Base-by-base conservation (phyloP, 257 asterid genomes). In the Nicotiana benthamiana region DNA sequence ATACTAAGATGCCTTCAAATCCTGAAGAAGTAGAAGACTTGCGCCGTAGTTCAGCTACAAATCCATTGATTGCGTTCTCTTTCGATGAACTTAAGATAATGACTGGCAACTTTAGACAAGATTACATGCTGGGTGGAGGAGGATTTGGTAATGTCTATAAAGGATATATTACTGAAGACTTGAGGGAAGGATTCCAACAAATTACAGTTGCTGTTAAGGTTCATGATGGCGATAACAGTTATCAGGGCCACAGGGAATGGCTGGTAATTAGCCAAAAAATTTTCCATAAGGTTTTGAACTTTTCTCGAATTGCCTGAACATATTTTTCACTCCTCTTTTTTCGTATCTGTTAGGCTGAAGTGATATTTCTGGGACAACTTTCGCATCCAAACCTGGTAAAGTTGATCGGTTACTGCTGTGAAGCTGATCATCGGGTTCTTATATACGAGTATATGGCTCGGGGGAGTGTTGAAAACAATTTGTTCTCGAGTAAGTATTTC, bases 161-260 rank as follows among this genome's bases (percentile, higher is more conserved):
- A 86, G 99, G 99, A 9, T 90, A 83, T 83, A 74, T 93, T 80
- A 68, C 91, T 6, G 91, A 87, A 53, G 93, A 88, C 52, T 66
- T 85, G 53, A 85, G 81, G 77, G 79, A 85, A 20, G 96, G 90
- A 34, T 81, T 87, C 28, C 82, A 89, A 52, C 80, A 93, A 13
- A 82, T 80, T 83, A 83, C 96, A 0, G 99, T 95, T 17, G 98
- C 98, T 75, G 97, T 91, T 74, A 95, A 95, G 89, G 98, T 95
- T 86, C 99, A 95, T 77, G 94, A 91, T 54, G 97, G 98, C 66
- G 97, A 91, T 77, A 93, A 93, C 77, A 95, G 99, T 70, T 83
- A 83, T 87, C 98, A 95, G 89, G 99, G 99, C 52, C 99, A 95
- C 82, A 85, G 98, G 80, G 99, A 93, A 80, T 95, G 99, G 98